A percentile compares a stretch with the other conserved stretches of the same genome.
Evolutionary conservation across 495 filamentous ascomycete genomes (phyloP).

Genomic region (Penicillium ochrochloron): DNA sequence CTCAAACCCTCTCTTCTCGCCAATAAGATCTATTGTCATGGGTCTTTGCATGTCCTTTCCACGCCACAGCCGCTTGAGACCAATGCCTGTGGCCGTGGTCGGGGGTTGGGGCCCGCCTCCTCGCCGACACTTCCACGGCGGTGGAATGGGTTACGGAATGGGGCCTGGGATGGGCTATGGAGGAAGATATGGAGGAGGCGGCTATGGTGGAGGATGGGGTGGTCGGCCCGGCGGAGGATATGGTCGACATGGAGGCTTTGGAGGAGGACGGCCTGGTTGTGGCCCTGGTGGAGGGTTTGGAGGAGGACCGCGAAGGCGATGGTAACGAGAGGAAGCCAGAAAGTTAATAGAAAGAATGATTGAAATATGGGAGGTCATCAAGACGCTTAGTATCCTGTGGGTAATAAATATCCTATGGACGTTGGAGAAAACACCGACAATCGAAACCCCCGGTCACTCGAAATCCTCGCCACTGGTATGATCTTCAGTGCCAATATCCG

Average conservation of each 20-base stretch:
- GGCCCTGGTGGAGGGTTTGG: conserved; percentile 18
- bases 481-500: not conserved
- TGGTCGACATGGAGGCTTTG: conserved; percentile 14
- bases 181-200: conserved; percentile 11
- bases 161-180: conserved; percentile 15
- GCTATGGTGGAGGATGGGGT: conserved; percentile 12
- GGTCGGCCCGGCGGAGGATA: conserved; percentile 9
- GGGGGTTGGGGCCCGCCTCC: conserved; percentile 19
- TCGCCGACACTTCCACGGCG: conserved; percentile 16
- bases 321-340: not conserved
- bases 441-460: not conserved
- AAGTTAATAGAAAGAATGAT: not conserved
- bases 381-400: not conserved
- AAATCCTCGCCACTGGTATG: not conserved
- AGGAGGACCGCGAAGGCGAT: conserved; percentile 11
- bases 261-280: conserved; percentile 16
- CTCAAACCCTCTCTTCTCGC: not conserved
- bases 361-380: not conserved
- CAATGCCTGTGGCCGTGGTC: conserved; percentile 14
- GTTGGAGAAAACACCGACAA: not conserved
- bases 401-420: not conserved
- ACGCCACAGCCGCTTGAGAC: conserved; percentile 9
- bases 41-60: conserved; percentile 30
- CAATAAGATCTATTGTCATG: conserved; percentile 2
- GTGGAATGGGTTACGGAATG: conserved; percentile 19